These are phyloP conservation scores for Acorus gramineus DNA, from an alignment of 106 monocot genomes.

Conservation along the genomic window DNA sequence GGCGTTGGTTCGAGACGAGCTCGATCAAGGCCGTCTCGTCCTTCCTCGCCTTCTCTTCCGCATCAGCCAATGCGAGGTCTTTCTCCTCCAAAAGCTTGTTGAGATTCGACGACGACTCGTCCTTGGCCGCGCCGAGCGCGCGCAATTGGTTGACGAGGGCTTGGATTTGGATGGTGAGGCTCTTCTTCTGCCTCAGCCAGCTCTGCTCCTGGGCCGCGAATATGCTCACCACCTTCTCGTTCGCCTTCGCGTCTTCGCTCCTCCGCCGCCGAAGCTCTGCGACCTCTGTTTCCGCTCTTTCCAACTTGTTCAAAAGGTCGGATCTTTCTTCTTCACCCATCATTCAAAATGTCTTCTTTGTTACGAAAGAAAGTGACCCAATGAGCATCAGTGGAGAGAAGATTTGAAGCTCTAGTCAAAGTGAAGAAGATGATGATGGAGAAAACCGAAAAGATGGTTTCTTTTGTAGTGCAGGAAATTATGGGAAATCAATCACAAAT, in stretches of 20 bases:
- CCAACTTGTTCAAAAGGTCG: conserved; percentile 20
- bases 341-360: too few relatives aligned
- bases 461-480: too few relatives aligned
- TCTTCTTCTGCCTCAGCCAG: conserved; percentile 67
- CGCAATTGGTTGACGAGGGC: conserved; percentile 32
- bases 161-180: conserved; percentile 49
- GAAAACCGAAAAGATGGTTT: too few relatives aligned
- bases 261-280: conserved; percentile 39
- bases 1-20: conserved; percentile 43
- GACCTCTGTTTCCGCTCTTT: conserved; percentile 22
- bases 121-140: conserved; percentile 21
- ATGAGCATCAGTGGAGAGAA: too few relatives aligned
- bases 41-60: conserved; percentile 43
- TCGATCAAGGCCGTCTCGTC: conserved; percentile 56
- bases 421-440: too few relatives aligned
- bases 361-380: too few relatives aligned
- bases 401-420: too few relatives aligned
- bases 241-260: conserved; percentile 74
- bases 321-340: too few relatives aligned
- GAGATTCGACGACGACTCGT: conserved; percentile 24
- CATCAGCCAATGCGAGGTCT: conserved; percentile 4
- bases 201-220: conserved; percentile 74
- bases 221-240: conserved; percentile 80
- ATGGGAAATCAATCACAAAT: too few relatives aligned
- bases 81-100: conserved; percentile 32